phyloP scores from a whole-genome alignment of 2,329 filamentous ascomycete species.

The Aspergillus neotritici region DNA sequence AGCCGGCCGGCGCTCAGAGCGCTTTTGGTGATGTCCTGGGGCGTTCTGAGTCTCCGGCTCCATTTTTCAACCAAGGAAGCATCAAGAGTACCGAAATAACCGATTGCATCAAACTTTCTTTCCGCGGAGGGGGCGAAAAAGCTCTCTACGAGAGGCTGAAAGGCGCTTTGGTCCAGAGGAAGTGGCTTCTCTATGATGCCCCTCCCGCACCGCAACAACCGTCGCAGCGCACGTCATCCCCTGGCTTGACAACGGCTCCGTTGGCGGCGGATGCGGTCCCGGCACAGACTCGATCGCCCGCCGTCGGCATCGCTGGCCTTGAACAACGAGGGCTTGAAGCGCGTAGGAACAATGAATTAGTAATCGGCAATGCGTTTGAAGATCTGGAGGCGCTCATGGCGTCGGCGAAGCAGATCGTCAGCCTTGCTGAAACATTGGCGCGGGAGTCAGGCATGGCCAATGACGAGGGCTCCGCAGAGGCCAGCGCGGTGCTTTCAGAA shows the following conservation, averaged over 20 bases:
- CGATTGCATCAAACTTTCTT: conserved; percentile 85
- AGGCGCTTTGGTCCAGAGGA: conserved; percentile 79
- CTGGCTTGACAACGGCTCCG: conserved; percentile 23
- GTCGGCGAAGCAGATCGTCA: conserved; percentile 92
- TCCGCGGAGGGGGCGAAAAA: conserved; percentile 81
- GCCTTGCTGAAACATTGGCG: conserved; percentile 82
- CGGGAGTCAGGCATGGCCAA: conserved; percentile 56
- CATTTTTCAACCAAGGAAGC: conserved; percentile 49
- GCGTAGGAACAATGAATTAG: conserved; percentile 84
- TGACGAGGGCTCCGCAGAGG: conserved; percentile 60
- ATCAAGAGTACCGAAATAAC: conserved; percentile 54
- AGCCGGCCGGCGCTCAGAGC: conserved; percentile 47
- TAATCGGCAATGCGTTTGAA: conserved; percentile 91
- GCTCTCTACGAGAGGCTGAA: conserved; percentile 87
- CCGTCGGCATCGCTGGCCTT: conserved; percentile 84
- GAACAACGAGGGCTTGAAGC: conserved; percentile 79
- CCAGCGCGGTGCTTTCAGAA: conserved; percentile 69
- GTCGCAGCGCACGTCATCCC: conserved; percentile 29
- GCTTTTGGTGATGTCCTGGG: conserved; percentile 20
- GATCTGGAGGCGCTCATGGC: conserved; percentile 96
- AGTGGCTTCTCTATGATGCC: conserved; percentile 88
- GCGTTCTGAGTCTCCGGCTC: conserved; percentile 73
- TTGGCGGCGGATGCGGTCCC: conserved; percentile 19
- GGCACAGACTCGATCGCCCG: conserved; percentile 44
- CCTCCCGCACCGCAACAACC: conserved; percentile 74